Percentiles rank a stretch among this genome's conserved stretches.
phyloP scores from a whole-genome alignment of 2,329 filamentous ascomycete species.

The Trichophyton verrucosum region DNA sequence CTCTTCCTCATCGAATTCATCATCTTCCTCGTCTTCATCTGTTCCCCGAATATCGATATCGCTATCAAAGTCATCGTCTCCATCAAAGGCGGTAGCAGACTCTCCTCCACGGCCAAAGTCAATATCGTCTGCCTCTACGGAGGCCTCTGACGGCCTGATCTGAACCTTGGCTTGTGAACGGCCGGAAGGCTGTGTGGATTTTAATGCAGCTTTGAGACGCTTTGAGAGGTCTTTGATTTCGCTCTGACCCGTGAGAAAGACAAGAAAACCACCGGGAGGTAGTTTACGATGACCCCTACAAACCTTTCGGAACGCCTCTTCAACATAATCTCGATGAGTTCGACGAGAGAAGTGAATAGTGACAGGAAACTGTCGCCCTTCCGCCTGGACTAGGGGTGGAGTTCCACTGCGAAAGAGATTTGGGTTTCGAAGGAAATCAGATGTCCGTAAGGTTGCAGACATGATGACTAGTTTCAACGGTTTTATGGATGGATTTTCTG shows the following conservation, averaged over 20 bases:
- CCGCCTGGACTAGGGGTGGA: conserved; percentile 76
- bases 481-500: conserved; percentile 56
- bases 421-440: conserved; percentile 76
- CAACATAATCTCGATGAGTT: conserved; percentile 77
- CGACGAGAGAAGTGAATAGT: conserved; percentile 76
- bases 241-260: conserved; percentile 87
- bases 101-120: conserved; percentile 55
- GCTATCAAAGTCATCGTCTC: conserved; percentile 41
- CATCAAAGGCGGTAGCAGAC: conserved; percentile 31
- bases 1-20: conserved; percentile 57
- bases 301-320: conserved; percentile 81
- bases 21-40: conserved; percentile 48
- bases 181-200: conserved; percentile 37
- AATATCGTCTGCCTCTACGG: conserved; percentile 74
- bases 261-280: conserved; percentile 78
- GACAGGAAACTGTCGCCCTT: conserved; percentile 84
- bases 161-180: conserved; percentile 54
- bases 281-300: conserved; percentile 78
- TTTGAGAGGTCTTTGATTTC: conserved; percentile 81
- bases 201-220: conserved; percentile 58
- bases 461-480: conserved; percentile 93
- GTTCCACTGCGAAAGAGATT: conserved; percentile 59
- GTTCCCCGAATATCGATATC: conserved; percentile 50
- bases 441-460: conserved; percentile 87
- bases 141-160: conserved; percentile 63